These are phyloP conservation scores for Apophysomyces variabilis DNA, from an alignment of 371 early-diverging fungal genomes.

Conservation along the genomic window DNA sequence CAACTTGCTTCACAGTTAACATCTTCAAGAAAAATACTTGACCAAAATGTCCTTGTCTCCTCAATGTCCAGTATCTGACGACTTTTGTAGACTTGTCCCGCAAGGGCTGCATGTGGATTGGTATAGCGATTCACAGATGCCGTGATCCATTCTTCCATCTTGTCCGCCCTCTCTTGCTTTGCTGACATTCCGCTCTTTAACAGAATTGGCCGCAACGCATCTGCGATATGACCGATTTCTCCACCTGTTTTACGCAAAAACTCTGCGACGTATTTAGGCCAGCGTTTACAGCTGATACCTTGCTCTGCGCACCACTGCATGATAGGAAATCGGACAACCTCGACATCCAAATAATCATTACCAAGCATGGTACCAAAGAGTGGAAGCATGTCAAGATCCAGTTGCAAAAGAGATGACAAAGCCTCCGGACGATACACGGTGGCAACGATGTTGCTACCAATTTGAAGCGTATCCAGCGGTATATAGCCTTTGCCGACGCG, in stretches of 20 bases:
- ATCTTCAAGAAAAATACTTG: constrained; percentile 60
- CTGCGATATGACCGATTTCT: constrained; percentile 14
- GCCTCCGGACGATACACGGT: constrained; percentile 48
- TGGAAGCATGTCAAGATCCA: constrained; percentile 41
- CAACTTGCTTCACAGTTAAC: constrained; percentile 50
- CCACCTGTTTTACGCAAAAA: constrained; percentile 21
- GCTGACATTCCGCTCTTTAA: constrained; percentile 25
- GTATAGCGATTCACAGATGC: constrained; percentile 35
- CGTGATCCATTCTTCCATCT: constrained; percentile 28
- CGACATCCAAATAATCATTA: constrained; percentile 54
- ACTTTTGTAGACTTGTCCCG: constrained; percentile 17
- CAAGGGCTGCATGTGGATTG: background rate
- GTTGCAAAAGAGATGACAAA: constrained; percentile 42
- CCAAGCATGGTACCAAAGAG: constrained; percentile 60
- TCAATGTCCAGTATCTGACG: constrained; percentile 54
- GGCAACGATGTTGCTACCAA: constrained; percentile 31
- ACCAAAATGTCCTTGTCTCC: constrained; percentile 54
- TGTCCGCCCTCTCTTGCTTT: constrained; percentile 24
- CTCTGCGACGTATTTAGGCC: constrained; percentile 41
- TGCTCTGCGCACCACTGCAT: constrained; percentile 39
- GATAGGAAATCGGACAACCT: constrained; percentile 37
- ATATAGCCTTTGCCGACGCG: constrained; percentile 57
- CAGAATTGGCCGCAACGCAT: constrained; percentile 24
- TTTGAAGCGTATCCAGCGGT: constrained; percentile 46
- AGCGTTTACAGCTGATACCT: constrained; percentile 24